Evolutionary conservation across 1,284 basidiomycete species (phyloP).

Genomic region (Mycena citricolor): DNA sequence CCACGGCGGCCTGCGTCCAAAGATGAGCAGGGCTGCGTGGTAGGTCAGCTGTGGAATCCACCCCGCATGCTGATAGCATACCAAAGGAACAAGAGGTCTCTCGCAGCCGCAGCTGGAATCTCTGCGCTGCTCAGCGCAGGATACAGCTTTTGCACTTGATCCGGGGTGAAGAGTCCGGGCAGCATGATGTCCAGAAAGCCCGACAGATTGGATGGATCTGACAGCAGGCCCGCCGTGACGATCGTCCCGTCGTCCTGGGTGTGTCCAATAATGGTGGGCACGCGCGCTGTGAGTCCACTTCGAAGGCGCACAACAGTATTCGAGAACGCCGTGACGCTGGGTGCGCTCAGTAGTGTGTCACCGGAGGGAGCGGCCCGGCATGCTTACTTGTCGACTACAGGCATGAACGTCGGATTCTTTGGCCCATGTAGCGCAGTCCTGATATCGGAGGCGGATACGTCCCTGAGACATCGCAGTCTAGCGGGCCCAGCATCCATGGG

Average conservation of each 20-base stretch:
- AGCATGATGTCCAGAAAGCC: background rate
- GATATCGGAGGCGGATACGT: slow-evolving; percentile 13
- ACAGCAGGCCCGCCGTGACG: background rate
- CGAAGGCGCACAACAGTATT: slow-evolving; percentile 15
- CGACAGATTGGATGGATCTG: slow-evolving; percentile 3
- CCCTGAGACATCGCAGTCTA: slow-evolving; percentile 19
- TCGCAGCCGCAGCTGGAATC: slow-evolving; percentile 11
- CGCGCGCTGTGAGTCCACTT: slow-evolving; percentile 4
- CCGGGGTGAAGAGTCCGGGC: background rate
- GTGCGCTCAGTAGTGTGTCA: slow-evolving; percentile 17
- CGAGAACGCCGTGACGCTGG: slow-evolving; percentile 19
- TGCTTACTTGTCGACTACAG: slow-evolving; percentile 20
- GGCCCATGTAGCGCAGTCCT: slow-evolving; percentile 18
- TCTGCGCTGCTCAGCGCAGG: slow-evolving; percentile 10
- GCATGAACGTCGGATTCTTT: slow-evolving; percentile 4
- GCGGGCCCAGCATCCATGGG: slow-evolving; percentile 10
- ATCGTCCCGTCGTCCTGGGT: slow-evolving; percentile 22
- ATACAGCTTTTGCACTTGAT: slow-evolving; percentile 13
- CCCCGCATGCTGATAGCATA: slow-evolving; percentile 4
- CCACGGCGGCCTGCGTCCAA: slow-evolving; percentile 19
- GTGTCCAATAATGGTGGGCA: slow-evolving; percentile 22
- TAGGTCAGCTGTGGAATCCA: background rate
- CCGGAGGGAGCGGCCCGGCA: slow-evolving; percentile 8
- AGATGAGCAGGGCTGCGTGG: slow-evolving; percentile 16
- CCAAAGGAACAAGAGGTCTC: slow-evolving; percentile 14